phyloP scores from a whole-genome alignment of 768 basidiomycete species.

The Boletellus sp. region DNA sequence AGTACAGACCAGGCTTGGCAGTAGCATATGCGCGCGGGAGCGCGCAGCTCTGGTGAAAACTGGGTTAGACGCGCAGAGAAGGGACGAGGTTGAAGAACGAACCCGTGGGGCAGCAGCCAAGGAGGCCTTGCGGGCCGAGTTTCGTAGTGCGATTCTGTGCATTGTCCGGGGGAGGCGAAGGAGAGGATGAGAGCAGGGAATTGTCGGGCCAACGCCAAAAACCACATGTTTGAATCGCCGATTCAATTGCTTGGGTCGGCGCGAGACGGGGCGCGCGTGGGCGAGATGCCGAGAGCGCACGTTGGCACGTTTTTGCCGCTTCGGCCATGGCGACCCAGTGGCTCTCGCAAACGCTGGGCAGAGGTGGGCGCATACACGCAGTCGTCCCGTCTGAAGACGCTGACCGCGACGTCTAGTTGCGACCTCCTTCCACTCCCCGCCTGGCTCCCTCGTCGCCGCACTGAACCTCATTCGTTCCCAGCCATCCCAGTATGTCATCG shows the following conservation, averaged over 20 bases:
- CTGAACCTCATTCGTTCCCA: constrained; percentile 84
- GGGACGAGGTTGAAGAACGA: constrained; percentile 14
- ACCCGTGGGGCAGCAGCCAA: constrained; percentile 69
- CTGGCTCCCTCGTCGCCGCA: constrained; percentile 53
- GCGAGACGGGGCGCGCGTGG: constrained; percentile 7
- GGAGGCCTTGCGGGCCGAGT: constrained; percentile 74
- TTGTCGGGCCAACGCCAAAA: constrained; percentile 34
- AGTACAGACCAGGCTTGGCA: constrained; percentile 86
- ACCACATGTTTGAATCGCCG: constrained; percentile 30
- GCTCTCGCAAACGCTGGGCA: constrained; percentile 23
- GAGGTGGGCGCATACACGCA: constrained; percentile 12
- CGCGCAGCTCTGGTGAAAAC: constrained; percentile 35
- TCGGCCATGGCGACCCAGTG: constrained; percentile 24
- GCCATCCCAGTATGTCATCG: constrained; percentile 89
- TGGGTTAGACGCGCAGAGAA: constrained; percentile 4
- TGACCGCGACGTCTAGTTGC: constrained; percentile 16
- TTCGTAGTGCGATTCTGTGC: constrained; percentile 85
- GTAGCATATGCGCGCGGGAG: constrained; percentile 89
- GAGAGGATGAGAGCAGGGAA: constrained; percentile 43
- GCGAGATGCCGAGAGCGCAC: neutral
- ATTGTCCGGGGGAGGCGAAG: constrained; percentile 48
- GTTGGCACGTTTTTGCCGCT: constrained; percentile 9
- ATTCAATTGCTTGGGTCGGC: constrained; percentile 17
- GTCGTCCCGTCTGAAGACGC: neutral
- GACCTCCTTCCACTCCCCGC: constrained; percentile 19